phyloP scores from a whole-genome alignment of 768 basidiomycete species.

The Agrocybe praecox region DNA sequence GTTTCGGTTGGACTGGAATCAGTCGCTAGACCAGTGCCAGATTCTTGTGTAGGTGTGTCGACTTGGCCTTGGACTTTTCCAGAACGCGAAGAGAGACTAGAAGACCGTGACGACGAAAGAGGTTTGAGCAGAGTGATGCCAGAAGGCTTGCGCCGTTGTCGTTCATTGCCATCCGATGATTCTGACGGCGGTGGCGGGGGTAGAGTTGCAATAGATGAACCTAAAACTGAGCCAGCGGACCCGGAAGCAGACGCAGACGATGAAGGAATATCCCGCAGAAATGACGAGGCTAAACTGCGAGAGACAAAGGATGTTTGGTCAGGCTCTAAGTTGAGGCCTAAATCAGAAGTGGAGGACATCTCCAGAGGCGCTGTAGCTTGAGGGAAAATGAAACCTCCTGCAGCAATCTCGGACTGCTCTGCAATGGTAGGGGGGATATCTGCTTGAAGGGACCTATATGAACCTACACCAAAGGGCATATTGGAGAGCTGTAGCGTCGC shows the following conservation, averaged over 20 bases:
- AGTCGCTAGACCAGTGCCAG: constrained; percentile 1
- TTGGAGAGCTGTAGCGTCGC: constrained; percentile 68
- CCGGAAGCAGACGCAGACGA: constrained; percentile 12
- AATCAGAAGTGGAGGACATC: constrained; percentile 15
- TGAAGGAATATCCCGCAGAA: constrained; percentile 16
- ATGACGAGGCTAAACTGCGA: constrained; percentile 20
- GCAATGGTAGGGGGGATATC: not conserved
- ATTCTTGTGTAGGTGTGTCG: not conserved
- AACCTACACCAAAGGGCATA: constrained; percentile 34
- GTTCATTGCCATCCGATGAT: too few relatives aligned
- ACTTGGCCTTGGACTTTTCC: not conserved
- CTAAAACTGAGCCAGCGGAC: constrained; percentile 15
- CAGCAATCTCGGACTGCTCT: not conserved
- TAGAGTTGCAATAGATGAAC: constrained; percentile 17
- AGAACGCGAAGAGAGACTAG: constrained; percentile 19
- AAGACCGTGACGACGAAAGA: constrained; percentile 18
- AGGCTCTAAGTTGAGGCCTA: constrained; percentile 18
- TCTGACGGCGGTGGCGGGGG: not conserved
- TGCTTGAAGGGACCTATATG: constrained; percentile 9
- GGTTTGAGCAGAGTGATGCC: constrained; percentile 39
- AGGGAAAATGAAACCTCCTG: constrained; percentile 24
- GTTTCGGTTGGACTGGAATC: constrained; percentile 28
- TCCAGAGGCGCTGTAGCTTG: constrained; percentile 10
- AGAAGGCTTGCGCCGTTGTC: constrained; percentile 28
- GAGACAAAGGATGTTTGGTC: constrained; percentile 15